Evolutionary conservation across 148 eudicot genomes (phyloP), one percentile per base, ranked within the genome.

Genomic region (Hydrangea macrophylla): DNA sequence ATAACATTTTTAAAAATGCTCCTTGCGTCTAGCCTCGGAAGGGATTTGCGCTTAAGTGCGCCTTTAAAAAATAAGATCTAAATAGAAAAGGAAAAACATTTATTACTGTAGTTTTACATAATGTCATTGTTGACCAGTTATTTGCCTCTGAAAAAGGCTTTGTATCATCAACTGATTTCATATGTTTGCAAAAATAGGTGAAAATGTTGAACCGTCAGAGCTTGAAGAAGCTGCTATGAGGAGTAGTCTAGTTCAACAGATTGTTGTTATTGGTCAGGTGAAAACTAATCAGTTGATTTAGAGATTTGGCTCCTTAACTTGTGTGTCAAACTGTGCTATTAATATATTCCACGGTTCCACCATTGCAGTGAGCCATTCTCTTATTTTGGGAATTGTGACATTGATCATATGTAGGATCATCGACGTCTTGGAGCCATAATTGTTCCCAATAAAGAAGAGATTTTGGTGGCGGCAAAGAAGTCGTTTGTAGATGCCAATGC

Each of bases 211-310:
- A 72, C 98, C 98, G 10, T 71, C 92, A 10, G 91, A 86, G 82
- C 87, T 94, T 50, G 98, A 94, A 76, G 97, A 86, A 85, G 86
- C 96, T 78, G 96, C 98, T 57, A 42, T 88, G 79, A 85, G 92
- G 82, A 90, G 98, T 77, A 82, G 55, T 62, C 73, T 94, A 60
- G 80, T 94, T 71, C 89, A 85, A 69, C 98, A 94, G 73, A 90
- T 94, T 58, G 84, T 94, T 30, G 88, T 90, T 62, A 63, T 94
- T 68, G 98, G 98, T 64, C 98, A 94, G 97, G 98, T 94, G 69
- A 69, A 58, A 40, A 25, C 18, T 24, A 10, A 18, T 40, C 18
- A 5, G 17, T 8, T 35, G 4, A 35, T 35, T 35, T 48, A 17
- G 7, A n/a, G 53, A 5, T 35, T 35, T 8, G 5, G 8, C 5